Percentiles rank a stretch among this genome's conserved stretches.
Evolutionary conservation across 345 rosid genomes (phyloP).

Genomic region (Lepidium sativum): DNA sequence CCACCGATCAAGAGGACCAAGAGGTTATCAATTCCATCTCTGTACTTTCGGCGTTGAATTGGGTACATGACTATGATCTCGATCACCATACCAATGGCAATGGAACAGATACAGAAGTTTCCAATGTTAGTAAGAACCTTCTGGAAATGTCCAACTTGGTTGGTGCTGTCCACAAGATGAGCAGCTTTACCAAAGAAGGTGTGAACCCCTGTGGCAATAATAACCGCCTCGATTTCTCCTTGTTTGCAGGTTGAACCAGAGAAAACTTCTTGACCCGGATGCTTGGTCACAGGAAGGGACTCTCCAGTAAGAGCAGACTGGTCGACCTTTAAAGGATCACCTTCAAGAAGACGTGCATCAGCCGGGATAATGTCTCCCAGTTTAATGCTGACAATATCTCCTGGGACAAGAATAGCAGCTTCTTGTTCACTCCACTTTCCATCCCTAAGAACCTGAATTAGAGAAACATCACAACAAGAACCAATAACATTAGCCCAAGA

Average conservation of each 20-base stretch:
- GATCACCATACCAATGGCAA: slow-evolving; percentile 65
- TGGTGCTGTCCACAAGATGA: slow-evolving; percentile 76
- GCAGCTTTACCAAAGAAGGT: slow-evolving; percentile 94
- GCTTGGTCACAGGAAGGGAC: slow-evolving; percentile 86
- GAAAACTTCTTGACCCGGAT: slow-evolving; percentile 73
- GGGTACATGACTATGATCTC: slow-evolving; percentile 89
- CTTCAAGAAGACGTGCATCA: slow-evolving; percentile 90
- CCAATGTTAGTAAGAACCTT: slow-evolving; percentile 87
- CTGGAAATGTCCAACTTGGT: slow-evolving; percentile 93
- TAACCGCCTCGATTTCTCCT: slow-evolving; percentile 87
- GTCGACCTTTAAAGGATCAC: slow-evolving; percentile 82
- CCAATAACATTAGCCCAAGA: neutral
- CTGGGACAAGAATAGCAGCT: slow-evolving; percentile 78
- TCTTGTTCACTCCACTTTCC: slow-evolving; percentile 73
- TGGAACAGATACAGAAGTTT: slow-evolving; percentile 86
- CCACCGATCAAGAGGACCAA: slow-evolving; percentile 89
- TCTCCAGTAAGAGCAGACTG: slow-evolving; percentile 88
- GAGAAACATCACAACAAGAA: neutral
- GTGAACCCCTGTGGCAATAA: slow-evolving; percentile 89
- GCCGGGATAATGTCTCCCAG: slow-evolving; percentile 91
- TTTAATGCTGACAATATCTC: slow-evolving; percentile 79
- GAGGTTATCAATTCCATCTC: slow-evolving; percentile 79
- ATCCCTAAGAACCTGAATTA: slow-evolving; percentile 61
- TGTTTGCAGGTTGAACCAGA: slow-evolving; percentile 92
- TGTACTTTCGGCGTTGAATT: slow-evolving; percentile 64